Evolutionary conservation across 805 yeast species (phyloP), one percentile per base, ranked within the genome.

Genomic region (Yamadazyma endophytica): DNA sequence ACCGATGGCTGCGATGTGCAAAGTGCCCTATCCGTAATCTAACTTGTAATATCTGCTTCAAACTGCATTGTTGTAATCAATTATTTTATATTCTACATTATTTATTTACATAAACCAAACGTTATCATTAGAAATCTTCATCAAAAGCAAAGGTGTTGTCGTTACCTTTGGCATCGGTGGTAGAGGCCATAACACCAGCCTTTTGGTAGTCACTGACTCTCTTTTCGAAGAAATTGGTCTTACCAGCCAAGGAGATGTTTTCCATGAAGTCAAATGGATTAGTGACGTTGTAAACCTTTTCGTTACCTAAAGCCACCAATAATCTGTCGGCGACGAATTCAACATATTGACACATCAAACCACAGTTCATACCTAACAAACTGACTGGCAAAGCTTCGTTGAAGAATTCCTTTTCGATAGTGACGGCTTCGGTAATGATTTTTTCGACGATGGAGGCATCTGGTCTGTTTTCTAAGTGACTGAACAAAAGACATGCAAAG

Each of bases 261-360:
- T 90, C 98, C 98, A 90, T 90, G 59, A 90, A 90, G 64, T 90
- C 98, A 60, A 90, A 90, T 61, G 98, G 98, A 62, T 90, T 90
- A 43, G 85, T 70, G 39, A 74, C 90, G 51, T 87, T 85, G 78
- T 77, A 90, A 45, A 74, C 73, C 71, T 89, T 89, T 67, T 82
- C 71, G 74, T 87, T 86, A 46, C 98, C 98, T 46, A 90, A 75
- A 4, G 97, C 78, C 35, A 89, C 78, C 41, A 90, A 75, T 55
- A 90, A 74, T 70, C 98, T 83, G 68, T 90, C 98, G 49, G 98
- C 98, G 46, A 82, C 89, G 58, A 90, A 90, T 70, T 92, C 96
- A 52, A 90, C 96, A 69, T 90, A 90, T 71, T 92, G 97, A 65
- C 92, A 83, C 98, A 90, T 90, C 56, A 90, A 75, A 48, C 75